A percentile compares a stretch with the other conserved stretches of the same genome.
phyloP scores from a whole-genome alignment of 2,329 filamentous ascomycete species.

The Diplodia corticola region DNA sequence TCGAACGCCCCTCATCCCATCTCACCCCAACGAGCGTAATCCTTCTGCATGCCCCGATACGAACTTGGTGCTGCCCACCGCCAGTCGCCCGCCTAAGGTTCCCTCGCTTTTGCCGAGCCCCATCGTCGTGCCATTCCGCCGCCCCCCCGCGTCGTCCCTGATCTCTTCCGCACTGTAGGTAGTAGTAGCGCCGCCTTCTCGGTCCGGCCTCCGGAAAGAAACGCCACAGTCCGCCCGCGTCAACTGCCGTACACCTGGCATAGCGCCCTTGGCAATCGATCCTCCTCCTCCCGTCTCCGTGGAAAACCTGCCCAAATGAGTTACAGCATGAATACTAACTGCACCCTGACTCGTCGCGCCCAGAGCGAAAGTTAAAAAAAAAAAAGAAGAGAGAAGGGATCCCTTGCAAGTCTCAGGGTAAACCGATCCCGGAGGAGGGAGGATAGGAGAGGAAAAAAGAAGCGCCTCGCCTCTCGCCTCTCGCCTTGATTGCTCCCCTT shows the following conservation, averaged over 20 bases:
- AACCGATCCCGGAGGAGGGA: not conserved
- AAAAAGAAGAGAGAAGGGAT: too few species aligned
- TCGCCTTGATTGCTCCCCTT: not conserved
- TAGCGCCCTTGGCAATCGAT: not conserved
- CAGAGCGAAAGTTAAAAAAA: too few species aligned
- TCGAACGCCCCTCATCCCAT: not conserved
- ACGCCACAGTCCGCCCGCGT: not conserved
- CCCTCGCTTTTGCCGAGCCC: not conserved
- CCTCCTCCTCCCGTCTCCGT: not conserved
- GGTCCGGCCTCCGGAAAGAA: not conserved
- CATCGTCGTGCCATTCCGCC: not conserved
- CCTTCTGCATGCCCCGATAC: not conserved
- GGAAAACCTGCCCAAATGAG: not conserved
- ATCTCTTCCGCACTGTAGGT: too few species aligned
- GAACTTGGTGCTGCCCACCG: not conserved
- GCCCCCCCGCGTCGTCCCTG: not conserved
- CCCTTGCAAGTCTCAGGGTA: not conserved
- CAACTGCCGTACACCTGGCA: not conserved
- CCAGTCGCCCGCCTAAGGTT: not conserved
- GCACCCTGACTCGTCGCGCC: not conserved
- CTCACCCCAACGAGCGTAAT: not conserved
- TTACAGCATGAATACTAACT: not conserved
- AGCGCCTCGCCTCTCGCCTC: not conserved
- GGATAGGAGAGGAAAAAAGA: not conserved
- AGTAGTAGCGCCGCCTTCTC: not conserved